Evolutionary conservation across 768 basidiomycete species (phyloP), one percentile per base, ranked within the genome.

Genomic region (Mycena crocata): DNA sequence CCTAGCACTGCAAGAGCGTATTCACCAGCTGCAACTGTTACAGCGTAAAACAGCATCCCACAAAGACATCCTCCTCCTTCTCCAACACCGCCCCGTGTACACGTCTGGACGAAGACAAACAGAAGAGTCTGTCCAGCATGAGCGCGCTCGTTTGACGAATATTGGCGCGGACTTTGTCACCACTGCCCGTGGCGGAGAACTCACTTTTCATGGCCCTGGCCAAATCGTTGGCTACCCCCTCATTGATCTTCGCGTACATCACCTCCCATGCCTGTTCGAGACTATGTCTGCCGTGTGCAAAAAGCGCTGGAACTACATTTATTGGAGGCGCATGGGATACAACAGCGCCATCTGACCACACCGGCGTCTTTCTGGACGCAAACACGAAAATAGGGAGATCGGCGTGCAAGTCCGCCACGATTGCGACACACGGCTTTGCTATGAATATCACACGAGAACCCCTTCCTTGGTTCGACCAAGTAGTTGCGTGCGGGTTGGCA

Each of bases 161-260:
- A 82, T 94, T 26, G 97, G 97, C 28, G 97, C 97, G 0, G 94
- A 98, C 75, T 96, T 96, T 73, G 86, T 93, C 40, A 81, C 87
- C 26, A 89, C 95, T 3, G 85, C 88, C 57, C 85, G 98, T 57
- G 98, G 98, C 17, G 98, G 98, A 3, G 91, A 98, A 80, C 86
- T 95, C 62, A 99, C 98, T 2, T 99, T 94, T 78, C 98, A 99
- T 77, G 98, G 98, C 0, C 96, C 98, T 2, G 98, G 98, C 8
- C 98, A 99, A 79, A 84, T 99, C 72, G 93, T 98, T 19, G 98
- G 96, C 31, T 99, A 99, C 76, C 95, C 96, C 2, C 84, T 99
- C 56, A 83, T 98, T 55, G 97, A 99, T 81, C 86, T 99, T 88
- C 88, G n/a, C 89, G 90, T 35, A 89, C 91, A 71, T 81, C 86